phyloP scores from a whole-genome alignment of 2,329 filamentous ascomycete species.

The Fusarium sarcochroum region DNA sequence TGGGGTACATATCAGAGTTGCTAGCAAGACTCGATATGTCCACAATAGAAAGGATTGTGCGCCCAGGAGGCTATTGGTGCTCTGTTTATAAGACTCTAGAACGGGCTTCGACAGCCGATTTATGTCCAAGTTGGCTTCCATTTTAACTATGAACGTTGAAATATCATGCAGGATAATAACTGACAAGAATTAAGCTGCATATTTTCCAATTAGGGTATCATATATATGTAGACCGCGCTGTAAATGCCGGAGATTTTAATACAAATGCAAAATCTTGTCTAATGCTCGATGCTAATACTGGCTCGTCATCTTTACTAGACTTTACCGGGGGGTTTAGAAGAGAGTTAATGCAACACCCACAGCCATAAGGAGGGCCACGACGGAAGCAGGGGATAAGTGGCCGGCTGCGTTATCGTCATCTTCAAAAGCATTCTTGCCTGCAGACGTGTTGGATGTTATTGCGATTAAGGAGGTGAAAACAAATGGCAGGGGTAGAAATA shows the following conservation, averaged over 20 bases:
- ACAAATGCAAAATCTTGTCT: background rate
- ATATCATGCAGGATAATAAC: no score
- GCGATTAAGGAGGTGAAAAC: constrained; percentile 9
- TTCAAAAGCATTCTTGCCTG: constrained; percentile 27
- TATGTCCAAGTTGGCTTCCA: background rate
- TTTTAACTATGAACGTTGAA: no score
- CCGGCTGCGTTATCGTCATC: constrained; percentile 40
- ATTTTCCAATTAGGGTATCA: constrained; percentile 26
- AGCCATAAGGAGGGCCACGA: constrained; percentile 37
- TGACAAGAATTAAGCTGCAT: constrained; percentile 8
- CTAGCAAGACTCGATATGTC: background rate
- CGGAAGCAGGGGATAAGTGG: constrained; percentile 36
- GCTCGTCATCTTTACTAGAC: background rate
- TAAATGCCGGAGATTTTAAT: background rate
- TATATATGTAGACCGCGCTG: constrained; percentile 17
- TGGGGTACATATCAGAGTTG: no score
- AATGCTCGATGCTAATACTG: background rate
- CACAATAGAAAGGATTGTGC: background rate
- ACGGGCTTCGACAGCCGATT: no score
- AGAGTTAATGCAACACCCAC: constrained; percentile 31
- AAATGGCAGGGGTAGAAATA: background rate
- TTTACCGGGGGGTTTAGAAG: constrained; percentile 21
- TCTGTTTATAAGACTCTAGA: no score
- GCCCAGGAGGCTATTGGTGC: background rate
- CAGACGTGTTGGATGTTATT: constrained; percentile 32